Base-by-base conservation (phyloP, 2,329 filamentous ascomycete genomes). In the Cercospora citrullina region DNA sequence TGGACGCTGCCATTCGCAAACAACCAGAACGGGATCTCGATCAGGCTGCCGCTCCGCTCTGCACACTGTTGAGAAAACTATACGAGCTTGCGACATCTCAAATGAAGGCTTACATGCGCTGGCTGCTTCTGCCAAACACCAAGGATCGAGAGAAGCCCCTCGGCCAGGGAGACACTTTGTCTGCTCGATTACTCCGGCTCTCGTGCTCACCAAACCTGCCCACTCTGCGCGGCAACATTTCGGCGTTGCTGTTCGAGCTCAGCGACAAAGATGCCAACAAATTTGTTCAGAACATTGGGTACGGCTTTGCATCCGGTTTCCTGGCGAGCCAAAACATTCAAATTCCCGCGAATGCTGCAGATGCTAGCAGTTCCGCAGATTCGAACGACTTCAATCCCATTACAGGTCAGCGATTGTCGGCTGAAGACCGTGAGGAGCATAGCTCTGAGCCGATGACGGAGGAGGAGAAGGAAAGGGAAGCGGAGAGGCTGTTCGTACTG, bases 231-330 rank as follows among this genome's bases (percentile, higher is more conserved):
- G 88, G 91, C 58, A 87, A 87, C 18, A 90, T 96, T 63, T 91
- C 91, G 0, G 85, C 90, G 31, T 84, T 99, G 26, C 86, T 97
- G 69, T 99, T 96, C 77, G 91, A 96, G 71, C 84, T 98, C 30
- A 97, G 93, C 0, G 90, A 90, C 71, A 91, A 89, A 73, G 89
- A 97, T 74, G 87, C 94, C 0, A 86, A 86, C 16, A 90, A 85
- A 31, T 95, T 97, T 75, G 91, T 98, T 0, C 86, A 91, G 62
- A 97, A 97, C 73, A 92, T 99, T 12, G 95, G 95, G 0, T 99
- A 97, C 77, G 95, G 95, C 0, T 97, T 92, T 76, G 95, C 95
- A 0, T 92, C 93, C 0, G 95, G 95, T 0, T 97, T 95, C 77
- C 82, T 99, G 16, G 90, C 94, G 81, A 90, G 91, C 70, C 91